These are phyloP conservation scores for Rubia balearica DNA, from an alignment of 305 asterid genomes.

Conservation along the genomic window DNA sequence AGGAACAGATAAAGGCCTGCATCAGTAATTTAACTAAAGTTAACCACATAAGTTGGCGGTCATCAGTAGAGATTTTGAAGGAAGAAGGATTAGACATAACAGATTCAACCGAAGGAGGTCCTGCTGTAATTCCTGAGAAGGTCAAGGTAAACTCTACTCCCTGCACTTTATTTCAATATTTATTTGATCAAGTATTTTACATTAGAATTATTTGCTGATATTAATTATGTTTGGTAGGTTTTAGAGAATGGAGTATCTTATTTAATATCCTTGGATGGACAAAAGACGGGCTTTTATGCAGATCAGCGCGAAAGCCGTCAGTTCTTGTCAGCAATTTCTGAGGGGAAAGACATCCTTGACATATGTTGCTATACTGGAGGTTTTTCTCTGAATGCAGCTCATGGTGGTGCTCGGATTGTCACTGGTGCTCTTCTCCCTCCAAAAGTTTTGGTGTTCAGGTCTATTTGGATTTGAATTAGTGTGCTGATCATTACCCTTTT, in stretches of 20 bases:
- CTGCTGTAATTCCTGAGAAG: conserved; percentile 37
- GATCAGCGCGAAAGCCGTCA: conserved; percentile 95
- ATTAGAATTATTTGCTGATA: not conserved
- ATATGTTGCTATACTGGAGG: conserved; percentile 96
- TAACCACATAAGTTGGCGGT: conserved; percentile 77
- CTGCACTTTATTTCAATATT: not conserved
- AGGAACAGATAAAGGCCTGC: conserved; percentile 51
- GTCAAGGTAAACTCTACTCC: conserved; percentile 41
- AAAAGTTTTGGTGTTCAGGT: not conserved
- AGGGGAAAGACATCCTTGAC: conserved; percentile 72
- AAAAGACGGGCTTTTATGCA: conserved; percentile 94
- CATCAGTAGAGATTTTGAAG: conserved; percentile 74
- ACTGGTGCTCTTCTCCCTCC: conserved; percentile 33
- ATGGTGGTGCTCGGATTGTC: conserved; percentile 71
- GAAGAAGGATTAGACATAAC: conserved; percentile 83
- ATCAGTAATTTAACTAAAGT: conserved; percentile 39
- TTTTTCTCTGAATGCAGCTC: conserved; percentile 81
- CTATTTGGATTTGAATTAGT: not conserved
- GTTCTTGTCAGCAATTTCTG: conserved; percentile 70
- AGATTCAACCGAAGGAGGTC: conserved; percentile 32
- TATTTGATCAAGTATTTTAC: not conserved
- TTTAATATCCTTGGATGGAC: conserved; percentile 78
- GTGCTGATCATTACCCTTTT: conserved; percentile 20
- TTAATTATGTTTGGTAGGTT: conserved; percentile 42
- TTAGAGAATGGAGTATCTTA: conserved; percentile 76